Evolutionary conservation across 192 early-diverging fungal genomes (phyloP).

Genomic region (Dispira parvispora): DNA sequence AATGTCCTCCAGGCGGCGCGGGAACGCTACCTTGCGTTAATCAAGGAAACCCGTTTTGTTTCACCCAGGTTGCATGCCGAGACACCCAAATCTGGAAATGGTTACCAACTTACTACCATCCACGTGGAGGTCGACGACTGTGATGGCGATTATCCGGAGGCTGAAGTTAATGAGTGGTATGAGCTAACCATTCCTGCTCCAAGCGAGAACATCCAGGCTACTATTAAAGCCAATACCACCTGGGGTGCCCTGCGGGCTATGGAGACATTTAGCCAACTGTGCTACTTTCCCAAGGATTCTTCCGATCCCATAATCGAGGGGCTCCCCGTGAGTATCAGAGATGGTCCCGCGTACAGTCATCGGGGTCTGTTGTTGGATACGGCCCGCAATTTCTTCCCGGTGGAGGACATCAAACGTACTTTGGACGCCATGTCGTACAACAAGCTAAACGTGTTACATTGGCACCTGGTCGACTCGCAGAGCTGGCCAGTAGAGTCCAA

Average conservation of each 20-base stretch:
- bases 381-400: slow-evolving; percentile 44
- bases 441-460: slow-evolving; percentile 66
- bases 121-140: slow-evolving; percentile 26
- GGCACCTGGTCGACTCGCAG: slow-evolving; percentile 56
- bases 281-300: slow-evolving; percentile 22
- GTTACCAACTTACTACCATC: slow-evolving; percentile 19
- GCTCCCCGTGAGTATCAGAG: slow-evolving; percentile 38
- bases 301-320: slow-evolving; percentile 28
- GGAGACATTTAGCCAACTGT: slow-evolving; percentile 53
- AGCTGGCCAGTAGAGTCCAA: slow-evolving; percentile 53
- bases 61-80: slow-evolving; percentile 28
- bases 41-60: slow-evolving; percentile 27
- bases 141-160: slow-evolving; percentile 29
- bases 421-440: slow-evolving; percentile 52
- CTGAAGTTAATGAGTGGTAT: slow-evolving; percentile 51
- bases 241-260: slow-evolving; percentile 56
- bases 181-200: slow-evolving; percentile 33
- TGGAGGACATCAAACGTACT: slow-evolving; percentile 34
- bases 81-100: background rate
- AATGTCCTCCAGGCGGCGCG: slow-evolving; percentile 26
- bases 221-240: slow-evolving; percentile 35
- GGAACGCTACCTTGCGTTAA: slow-evolving; percentile 28
- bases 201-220: slow-evolving; percentile 25
- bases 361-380: slow-evolving; percentile 57
- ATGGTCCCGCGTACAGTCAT: slow-evolving; percentile 41